Base-by-base conservation (phyloP, 169 alveolate species). In the Cryptosporidium baileyi region DNA sequence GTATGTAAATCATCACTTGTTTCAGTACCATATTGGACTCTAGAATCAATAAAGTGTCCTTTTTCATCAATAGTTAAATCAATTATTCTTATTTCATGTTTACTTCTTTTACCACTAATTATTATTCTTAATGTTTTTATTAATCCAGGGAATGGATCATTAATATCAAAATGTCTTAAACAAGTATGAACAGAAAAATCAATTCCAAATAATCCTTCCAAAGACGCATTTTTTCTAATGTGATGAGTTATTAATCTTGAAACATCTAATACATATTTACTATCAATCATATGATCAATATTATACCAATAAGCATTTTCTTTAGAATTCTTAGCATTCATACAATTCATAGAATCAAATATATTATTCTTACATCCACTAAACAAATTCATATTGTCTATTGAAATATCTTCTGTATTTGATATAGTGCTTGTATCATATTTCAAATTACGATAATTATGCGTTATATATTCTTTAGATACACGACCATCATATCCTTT, bases 401-500 rank as follows among this genome's bases (percentile, higher is more conserved):
- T 54, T 15, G 38, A 52, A 19, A 57, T 45, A 59, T 74, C 85
- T 57, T 57, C 67, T 32, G 85, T 74, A 54, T 74, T 74, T 57
- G 85, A 74, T 38, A 74, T 74, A 13, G 74, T 36, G 11, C 85
- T 74, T 4, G 85, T 74, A 19, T 74, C 85, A 74, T 74, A 74
- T 43, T 74, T 74, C 54, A 74, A 74, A 41, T 74, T 74, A 54
- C 60, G 65, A 26, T 74, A 74, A 19, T 74, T 51, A 41, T 74
- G 67, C 34, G 65, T 74, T 2, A 74, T 74, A 57, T 74, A 74
- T 34, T 74, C 85, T 28, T 57, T 74, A 28, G 85, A 74, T 36
- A 74, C 85, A 36, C 85, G 65, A 11, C 85, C 85, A 74, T 74
- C 85, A 74, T 74, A 74, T 52, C 67, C 85, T 32, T 74, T 74